Conservation (phyloP, 805 yeast genomes). For the Saturnispora serradocipensis region DNA sequence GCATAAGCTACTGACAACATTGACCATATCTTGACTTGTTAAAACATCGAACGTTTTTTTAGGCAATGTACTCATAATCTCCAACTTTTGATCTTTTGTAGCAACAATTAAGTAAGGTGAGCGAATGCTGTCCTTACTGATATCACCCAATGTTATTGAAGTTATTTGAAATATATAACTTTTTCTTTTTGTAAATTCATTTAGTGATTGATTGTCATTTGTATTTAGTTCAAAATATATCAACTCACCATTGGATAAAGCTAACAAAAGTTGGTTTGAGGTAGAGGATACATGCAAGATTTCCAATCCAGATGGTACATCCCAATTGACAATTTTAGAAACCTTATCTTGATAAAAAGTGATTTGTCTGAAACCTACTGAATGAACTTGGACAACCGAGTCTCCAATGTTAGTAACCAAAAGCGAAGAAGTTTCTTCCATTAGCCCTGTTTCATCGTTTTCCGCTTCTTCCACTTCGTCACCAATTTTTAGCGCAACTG, state of each 20-base stretch:
- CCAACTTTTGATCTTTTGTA: constrained; percentile 58
- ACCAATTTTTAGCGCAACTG: constrained; percentile 68
- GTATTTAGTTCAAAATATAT: constrained; percentile 75
- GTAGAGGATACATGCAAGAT: constrained; percentile 56
- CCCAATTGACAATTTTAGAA: constrained; percentile 51
- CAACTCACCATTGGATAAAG: constrained; percentile 62
- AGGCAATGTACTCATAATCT: constrained; percentile 54
- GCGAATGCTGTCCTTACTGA: constrained; percentile 37
- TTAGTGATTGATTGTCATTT: constrained; percentile 45
- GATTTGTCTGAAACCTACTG: constrained; percentile 60
- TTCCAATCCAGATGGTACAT: constrained; percentile 67
- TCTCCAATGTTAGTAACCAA: constrained; percentile 61
- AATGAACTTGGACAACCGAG: constrained; percentile 65
- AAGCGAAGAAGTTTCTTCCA: constrained; percentile 49
- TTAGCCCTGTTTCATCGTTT: constrained; percentile 39
- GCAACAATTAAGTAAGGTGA: constrained; percentile 63
- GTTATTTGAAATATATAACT: constrained; percentile 46
- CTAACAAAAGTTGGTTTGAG: constrained; percentile 58
- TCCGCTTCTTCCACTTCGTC: constrained; percentile 71
- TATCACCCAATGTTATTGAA: constrained; percentile 40
- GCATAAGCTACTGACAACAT: constrained; percentile 31
- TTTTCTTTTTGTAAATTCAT: constrained; percentile 58
- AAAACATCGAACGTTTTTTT: constrained; percentile 51
- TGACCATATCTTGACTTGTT: constrained; percentile 57
- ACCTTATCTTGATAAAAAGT: constrained; percentile 23